Evolutionary conservation across 164 flowering plant genomes (phyloP).

Genomic region (Platanus orientalis): DNA sequence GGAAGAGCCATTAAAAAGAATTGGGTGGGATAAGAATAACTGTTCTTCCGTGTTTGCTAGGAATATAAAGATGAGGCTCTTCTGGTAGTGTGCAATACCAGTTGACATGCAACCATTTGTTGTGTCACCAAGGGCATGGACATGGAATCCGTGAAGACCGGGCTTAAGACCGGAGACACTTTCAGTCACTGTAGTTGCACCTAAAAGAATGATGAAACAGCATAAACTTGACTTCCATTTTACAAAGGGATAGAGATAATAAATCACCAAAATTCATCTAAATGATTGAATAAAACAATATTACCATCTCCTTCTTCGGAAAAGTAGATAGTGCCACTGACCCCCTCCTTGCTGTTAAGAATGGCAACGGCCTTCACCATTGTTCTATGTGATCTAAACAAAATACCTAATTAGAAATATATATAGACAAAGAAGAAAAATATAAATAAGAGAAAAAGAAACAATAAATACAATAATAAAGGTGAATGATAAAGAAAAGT

Average conservation of each 20-base stretch:
- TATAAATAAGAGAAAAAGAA: neutral
- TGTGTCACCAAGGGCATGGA: slow-evolving; percentile 97
- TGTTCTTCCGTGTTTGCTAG: neutral
- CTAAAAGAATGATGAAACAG: slow-evolving; percentile 25
- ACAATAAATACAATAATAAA: no score
- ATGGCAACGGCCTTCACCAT: slow-evolving; percentile 97
- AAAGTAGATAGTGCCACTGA: slow-evolving; percentile 67
- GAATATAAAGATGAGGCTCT: neutral
- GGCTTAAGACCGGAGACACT: slow-evolving; percentile 74
- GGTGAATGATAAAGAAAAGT: no score
- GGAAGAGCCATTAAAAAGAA: slow-evolving; percentile 5
- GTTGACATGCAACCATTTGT: slow-evolving; percentile 99
- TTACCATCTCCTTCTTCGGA: slow-evolving; percentile 88
- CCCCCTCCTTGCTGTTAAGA: slow-evolving; percentile 67
- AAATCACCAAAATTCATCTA: neutral
- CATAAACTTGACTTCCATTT: neutral
- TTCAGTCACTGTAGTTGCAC: slow-evolving; percentile 81
- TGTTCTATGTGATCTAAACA: slow-evolving; percentile 54
- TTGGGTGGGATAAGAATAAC: neutral
- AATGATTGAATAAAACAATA: neutral
- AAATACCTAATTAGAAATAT: slow-evolving; percentile 8
- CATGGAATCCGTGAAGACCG: slow-evolving; percentile 95
- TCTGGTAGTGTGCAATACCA: slow-evolving; percentile 34
- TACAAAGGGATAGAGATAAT: neutral
- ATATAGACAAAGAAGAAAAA: neutral